A percentile compares a stretch with the other conserved stretches of the same genome.
Evolutionary conservation across 768 basidiomycete species (phyloP).

Genomic region (Mycena crocata): DNA sequence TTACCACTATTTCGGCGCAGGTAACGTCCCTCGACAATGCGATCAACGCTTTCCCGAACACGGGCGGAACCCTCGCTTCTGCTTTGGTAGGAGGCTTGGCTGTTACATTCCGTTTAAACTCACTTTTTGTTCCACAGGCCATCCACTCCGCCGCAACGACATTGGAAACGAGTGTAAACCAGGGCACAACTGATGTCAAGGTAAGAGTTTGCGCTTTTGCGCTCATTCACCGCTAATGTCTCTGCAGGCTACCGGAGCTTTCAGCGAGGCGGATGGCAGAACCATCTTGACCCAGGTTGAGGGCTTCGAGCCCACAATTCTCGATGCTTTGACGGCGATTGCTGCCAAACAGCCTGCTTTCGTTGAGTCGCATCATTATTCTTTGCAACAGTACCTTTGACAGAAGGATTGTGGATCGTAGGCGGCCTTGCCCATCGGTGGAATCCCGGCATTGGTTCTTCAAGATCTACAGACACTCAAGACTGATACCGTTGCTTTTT

Average conservation of each 20-base stretch:
- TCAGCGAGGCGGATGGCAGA: constrained; percentile 40
- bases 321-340: constrained; percentile 36
- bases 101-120: background rate
- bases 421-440: constrained; percentile 42
- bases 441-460: constrained; percentile 43
- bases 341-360: constrained; percentile 43
- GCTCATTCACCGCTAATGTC: background rate
- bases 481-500: constrained; percentile 34
- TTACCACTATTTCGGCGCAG: constrained; percentile 37
- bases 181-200: constrained; percentile 41
- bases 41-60: constrained; percentile 42
- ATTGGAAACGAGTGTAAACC: constrained; percentile 37
- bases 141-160: constrained; percentile 40
- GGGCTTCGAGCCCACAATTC: constrained; percentile 43
- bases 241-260: constrained; percentile 36
- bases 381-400: background rate
- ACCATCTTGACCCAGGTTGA: constrained; percentile 38
- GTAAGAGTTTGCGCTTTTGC: constrained; percentile 22
- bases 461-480: constrained; percentile 43
- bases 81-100: constrained; percentile 39
- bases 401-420: background rate
- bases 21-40: constrained; percentile 41
- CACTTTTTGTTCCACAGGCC: constrained; percentile 26
- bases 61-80: constrained; percentile 32
- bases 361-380: background rate